Conservation (phyloP, 805 yeast species). For the Jamesozyma rosinii region DNA sequence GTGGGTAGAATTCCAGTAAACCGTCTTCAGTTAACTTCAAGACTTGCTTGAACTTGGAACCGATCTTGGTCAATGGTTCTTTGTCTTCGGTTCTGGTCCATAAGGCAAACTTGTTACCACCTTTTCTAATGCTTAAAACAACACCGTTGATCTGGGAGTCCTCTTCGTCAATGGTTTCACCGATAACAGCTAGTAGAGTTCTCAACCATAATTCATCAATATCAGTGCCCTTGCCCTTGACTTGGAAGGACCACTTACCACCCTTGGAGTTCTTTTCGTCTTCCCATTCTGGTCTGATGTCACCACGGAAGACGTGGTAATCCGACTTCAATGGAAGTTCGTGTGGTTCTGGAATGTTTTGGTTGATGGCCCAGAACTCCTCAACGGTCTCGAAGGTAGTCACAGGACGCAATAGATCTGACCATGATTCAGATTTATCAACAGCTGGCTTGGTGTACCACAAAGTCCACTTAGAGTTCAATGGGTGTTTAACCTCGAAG, state of each 20-base stretch:
- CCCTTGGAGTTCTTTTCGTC: slow-evolving; percentile 79
- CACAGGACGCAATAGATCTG: slow-evolving; percentile 84
- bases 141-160: slow-evolving; percentile 88
- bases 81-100: slow-evolving; percentile 81
- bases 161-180: slow-evolving; percentile 84
- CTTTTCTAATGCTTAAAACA: slow-evolving; percentile 79
- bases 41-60: slow-evolving; percentile 79
- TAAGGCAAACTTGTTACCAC: slow-evolving; percentile 73
- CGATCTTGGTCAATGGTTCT: slow-evolving; percentile 61
- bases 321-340: slow-evolving; percentile 89
- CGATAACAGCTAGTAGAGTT: slow-evolving; percentile 80
- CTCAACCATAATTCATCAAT: slow-evolving; percentile 90
- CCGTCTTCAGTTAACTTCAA: slow-evolving; percentile 67
- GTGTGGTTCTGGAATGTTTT: slow-evolving; percentile 83
- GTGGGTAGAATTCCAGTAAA: slow-evolving; percentile 59
- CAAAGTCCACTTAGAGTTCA: slow-evolving; percentile 84
- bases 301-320: slow-evolving; percentile 89
- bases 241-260: slow-evolving; percentile 86
- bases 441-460: slow-evolving; percentile 96
- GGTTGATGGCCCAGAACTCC: slow-evolving; percentile 97
- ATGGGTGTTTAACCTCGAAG: slow-evolving; percentile 56
- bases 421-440: slow-evolving; percentile 76
- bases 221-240: slow-evolving; percentile 50
- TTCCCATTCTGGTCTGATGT: slow-evolving; percentile 98
- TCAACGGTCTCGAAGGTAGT: slow-evolving; percentile 90